phyloP scores from a whole-genome alignment of 352 stramenopile genomes.

The Globisporangium ultimum region DNA sequence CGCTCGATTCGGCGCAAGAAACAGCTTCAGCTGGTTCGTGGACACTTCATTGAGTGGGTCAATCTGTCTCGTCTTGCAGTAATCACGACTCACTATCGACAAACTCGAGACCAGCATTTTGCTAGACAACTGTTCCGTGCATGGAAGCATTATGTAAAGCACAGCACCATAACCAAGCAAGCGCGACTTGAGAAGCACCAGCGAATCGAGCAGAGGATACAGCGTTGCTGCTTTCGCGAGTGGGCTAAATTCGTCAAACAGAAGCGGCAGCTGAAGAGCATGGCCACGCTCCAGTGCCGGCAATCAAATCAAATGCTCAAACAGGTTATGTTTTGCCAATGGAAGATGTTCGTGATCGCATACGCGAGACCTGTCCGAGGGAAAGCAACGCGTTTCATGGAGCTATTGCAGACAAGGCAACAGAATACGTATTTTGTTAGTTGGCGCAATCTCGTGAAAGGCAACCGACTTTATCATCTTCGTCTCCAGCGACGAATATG shows the following conservation, averaged over 20 bases:
- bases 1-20: constrained; percentile 20
- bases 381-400: constrained; percentile 12
- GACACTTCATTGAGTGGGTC: constrained; percentile 50
- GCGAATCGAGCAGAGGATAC: neutral
- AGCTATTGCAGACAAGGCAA: constrained; percentile 2
- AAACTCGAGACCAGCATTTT: constrained; percentile 22
- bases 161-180: neutral
- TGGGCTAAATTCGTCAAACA: constrained; percentile 6
- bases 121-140: constrained; percentile 23
- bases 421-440: constrained; percentile 16
- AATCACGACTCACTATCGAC: constrained; percentile 34
- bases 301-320: constrained; percentile 14
- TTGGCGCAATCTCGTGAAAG: constrained; percentile 28
- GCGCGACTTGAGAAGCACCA: neutral
- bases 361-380: constrained; percentile 28
- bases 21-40: constrained; percentile 17
- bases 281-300: constrained; percentile 21
- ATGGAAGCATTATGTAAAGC: constrained; percentile 31
- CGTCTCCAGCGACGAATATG: constrained; percentile 30
- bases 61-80: constrained; percentile 53
- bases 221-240: constrained; percentile 9
- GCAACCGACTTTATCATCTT: constrained; percentile 16
- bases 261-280: constrained; percentile 8
- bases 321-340: constrained; percentile 36
- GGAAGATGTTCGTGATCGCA: constrained; percentile 45